A percentile compares a stretch with the other conserved stretches of the same genome.
Conservation (phyloP, 1,139 yeast genomes). For the Blastobotrys aristatus region DNA sequence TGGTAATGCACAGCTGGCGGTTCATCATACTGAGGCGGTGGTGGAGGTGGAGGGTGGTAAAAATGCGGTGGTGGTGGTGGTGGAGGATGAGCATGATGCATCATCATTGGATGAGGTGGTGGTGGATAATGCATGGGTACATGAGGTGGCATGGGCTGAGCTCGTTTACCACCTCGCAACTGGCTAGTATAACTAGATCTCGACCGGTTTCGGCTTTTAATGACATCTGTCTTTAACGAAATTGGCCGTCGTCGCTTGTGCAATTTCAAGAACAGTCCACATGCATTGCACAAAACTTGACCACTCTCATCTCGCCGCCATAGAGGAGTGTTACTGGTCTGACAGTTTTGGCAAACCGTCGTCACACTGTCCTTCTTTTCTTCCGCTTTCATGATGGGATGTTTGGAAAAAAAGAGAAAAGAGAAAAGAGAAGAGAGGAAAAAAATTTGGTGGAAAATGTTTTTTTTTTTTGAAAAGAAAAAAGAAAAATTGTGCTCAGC, state of each 20-base stretch:
- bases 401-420: background rate
- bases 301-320: constrained; percentile 96
- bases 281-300: constrained; percentile 88
- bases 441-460: too few relatives aligned
- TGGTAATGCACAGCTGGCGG: background rate
- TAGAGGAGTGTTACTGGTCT: constrained; percentile 85
- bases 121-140: background rate
- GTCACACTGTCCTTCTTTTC: constrained; percentile 1
- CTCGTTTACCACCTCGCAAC: constrained; percentile 3
- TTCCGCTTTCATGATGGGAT: background rate
- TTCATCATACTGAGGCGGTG: background rate
- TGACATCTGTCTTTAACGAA: constrained; percentile 83
- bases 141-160: background rate
- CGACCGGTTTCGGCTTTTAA: constrained; percentile 65
- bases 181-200: constrained; percentile 16
- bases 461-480: too few relatives aligned
- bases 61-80: background rate
- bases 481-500: too few relatives aligned
- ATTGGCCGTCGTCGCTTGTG: constrained; percentile 93
- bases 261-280: constrained; percentile 81
- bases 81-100: constrained; percentile 10
- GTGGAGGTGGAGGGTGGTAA: background rate
- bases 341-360: constrained; percentile 83
- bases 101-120: background rate
- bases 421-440: background rate